Conservation (phyloP, 2,329 filamentous ascomycete species). For the Sphaerulina musiva region DNA sequence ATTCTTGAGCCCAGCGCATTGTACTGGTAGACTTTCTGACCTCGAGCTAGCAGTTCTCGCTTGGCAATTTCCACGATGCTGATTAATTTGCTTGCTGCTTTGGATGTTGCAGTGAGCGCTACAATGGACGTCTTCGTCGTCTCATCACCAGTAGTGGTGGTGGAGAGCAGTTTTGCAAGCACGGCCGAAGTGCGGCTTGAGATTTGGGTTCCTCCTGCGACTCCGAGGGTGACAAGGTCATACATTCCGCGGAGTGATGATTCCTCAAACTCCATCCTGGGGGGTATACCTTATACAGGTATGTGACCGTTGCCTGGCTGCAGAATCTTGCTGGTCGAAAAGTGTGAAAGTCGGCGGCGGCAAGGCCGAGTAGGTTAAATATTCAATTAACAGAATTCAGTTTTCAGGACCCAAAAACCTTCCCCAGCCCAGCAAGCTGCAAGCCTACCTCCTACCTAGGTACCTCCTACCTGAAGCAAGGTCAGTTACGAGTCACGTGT, state of each 20-base stretch:
- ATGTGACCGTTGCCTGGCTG: not conserved
- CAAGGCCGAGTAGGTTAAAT: too few species aligned
- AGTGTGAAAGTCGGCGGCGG: too few species aligned
- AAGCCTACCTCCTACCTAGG: too few species aligned
- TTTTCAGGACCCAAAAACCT: too few species aligned
- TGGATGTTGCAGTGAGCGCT: conserved; percentile 36
- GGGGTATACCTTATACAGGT: not conserved
- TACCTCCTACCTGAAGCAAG: too few species aligned
- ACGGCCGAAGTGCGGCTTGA: conserved; percentile 27
- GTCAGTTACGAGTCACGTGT: not conserved
- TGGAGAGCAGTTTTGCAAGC: conserved; percentile 19
- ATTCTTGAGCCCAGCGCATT: conserved; percentile 25
- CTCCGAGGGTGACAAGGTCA: conserved; percentile 23
- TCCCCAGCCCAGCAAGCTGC: too few species aligned
- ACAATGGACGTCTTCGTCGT: conserved; percentile 31
- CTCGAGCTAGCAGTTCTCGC: conserved; percentile 37
- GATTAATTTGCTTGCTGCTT: conserved; percentile 56
- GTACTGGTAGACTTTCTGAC: conserved; percentile 42
- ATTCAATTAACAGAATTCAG: too few species aligned
- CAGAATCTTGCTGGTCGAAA: not conserved
- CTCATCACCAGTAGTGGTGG: conserved; percentile 5
- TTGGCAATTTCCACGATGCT: conserved; percentile 58
- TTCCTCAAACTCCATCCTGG: conserved; percentile 20
- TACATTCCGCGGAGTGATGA: conserved; percentile 19
- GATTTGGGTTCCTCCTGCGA: conserved; percentile 29